phyloP scores from a whole-genome alignment of 208 protist genomes.

The Balamuthia mandrillaris region DNA sequence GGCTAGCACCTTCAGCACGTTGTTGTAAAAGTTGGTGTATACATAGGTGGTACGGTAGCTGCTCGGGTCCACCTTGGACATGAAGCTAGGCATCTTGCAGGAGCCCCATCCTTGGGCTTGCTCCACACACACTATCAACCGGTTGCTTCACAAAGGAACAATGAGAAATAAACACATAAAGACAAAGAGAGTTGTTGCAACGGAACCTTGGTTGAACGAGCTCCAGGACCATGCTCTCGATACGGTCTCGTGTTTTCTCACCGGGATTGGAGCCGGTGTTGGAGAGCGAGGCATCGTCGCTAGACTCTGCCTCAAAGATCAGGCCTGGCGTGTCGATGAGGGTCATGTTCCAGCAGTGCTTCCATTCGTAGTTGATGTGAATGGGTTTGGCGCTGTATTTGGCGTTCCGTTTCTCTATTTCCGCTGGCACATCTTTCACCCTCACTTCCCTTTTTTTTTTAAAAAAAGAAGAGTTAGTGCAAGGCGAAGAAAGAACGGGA shows the following conservation, averaged over 20 bases:
- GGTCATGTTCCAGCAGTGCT: constrained; percentile 48
- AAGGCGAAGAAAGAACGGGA: no score
- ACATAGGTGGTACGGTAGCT: constrained; percentile 45
- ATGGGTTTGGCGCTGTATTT: constrained; percentile 43
- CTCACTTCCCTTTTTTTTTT: neutral
- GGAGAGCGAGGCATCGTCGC: neutral
- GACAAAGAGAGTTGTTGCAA: no score
- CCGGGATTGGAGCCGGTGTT: neutral
- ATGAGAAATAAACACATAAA: no score
- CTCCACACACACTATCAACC: constrained; percentile 17
- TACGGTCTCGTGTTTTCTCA: neutral
- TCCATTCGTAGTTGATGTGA: constrained; percentile 46
- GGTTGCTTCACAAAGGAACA: no score
- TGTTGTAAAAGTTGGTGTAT: constrained; percentile 37
- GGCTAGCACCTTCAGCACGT: constrained; percentile 19
- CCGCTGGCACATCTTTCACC: constrained; percentile 15
- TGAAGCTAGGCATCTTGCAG: neutral
- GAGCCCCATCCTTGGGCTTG: neutral
- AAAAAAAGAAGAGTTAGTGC: neutral
- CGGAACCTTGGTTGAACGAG: neutral
- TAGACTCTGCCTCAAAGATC: neutral
- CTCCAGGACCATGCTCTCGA: neutral
- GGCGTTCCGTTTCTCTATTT: constrained; percentile 11
- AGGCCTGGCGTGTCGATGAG: constrained; percentile 53
- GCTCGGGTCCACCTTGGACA: constrained; percentile 51